Conservation (phyloP, 805 yeast genomes). For the Helenozyma rhizophorensis region DNA sequence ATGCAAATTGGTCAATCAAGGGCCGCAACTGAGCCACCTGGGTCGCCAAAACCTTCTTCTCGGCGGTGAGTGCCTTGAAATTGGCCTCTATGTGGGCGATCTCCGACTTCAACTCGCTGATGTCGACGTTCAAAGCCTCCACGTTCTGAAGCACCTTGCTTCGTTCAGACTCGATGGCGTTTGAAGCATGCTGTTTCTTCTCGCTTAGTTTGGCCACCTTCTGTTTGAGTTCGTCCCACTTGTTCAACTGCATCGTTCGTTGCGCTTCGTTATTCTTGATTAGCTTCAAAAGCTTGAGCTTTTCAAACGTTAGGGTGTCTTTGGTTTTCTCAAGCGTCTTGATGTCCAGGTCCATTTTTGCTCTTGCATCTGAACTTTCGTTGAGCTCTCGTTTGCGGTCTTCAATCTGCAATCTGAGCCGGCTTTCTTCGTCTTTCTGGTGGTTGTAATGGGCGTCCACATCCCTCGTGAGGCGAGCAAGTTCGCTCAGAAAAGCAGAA, state of each 20-base stretch:
- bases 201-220: conserved; percentile 9
- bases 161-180: conserved; percentile 6
- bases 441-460: conserved; percentile 1
- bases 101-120: conserved; percentile 15
- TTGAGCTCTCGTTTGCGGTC: conserved; percentile 33
- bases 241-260: conserved; percentile 6
- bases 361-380: conserved; percentile 27
- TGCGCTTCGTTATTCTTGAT: conserved; percentile 11
- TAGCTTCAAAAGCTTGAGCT: conserved; percentile 25
- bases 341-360: conserved; percentile 27
- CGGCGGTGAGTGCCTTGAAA: conserved; percentile 17
- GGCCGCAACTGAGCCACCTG: conserved; percentile 20
- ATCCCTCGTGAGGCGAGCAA: conserved; percentile 5
- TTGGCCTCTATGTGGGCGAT: conserved; percentile 25
- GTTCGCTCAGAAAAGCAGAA: conserved; percentile 7
- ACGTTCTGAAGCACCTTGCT: conserved; percentile 3
- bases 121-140: conserved; percentile 9
- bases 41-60: conserved; percentile 19
- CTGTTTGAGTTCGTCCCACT: conserved; percentile 11
- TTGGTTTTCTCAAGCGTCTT: conserved; percentile 28
- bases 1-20: conserved; percentile 15
- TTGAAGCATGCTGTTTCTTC: conserved; percentile 6
- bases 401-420: conserved; percentile 4
- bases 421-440: conserved; percentile 9
- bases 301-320: conserved; percentile 29